phyloP scores from a whole-genome alignment of 2,329 filamentous ascomycete genomes.

The Incumbomyces delicatus region DNA sequence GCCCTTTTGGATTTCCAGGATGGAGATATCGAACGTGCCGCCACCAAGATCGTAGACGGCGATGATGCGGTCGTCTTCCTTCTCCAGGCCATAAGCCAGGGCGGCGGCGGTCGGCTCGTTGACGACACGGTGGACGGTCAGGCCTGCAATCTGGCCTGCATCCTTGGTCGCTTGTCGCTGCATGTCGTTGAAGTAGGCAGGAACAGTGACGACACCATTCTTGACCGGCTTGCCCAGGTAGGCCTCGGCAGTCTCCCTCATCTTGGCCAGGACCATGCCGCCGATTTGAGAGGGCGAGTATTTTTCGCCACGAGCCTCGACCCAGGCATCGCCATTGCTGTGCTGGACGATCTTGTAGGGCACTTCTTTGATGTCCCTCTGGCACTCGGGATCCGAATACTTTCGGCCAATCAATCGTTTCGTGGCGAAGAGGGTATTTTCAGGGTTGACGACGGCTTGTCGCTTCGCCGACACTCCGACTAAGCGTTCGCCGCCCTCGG shows the following conservation, averaged over 20 bases:
- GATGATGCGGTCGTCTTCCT: constrained; percentile 79
- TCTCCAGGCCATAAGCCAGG: constrained; percentile 91
- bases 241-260: constrained; percentile 96
- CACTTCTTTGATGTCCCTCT: constrained; percentile 94
- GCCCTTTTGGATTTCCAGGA: constrained; percentile 93
- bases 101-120: constrained; percentile 97
- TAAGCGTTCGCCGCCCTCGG: constrained; percentile 87
- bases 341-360: constrained; percentile 98
- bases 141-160: constrained; percentile 87
- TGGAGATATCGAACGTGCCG: constrained; percentile 98
- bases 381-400: constrained; percentile 86
- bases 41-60: constrained; percentile 97
- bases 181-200: constrained; percentile 97
- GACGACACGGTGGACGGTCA: constrained; percentile 94
- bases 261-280: constrained; percentile 93
- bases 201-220: constrained; percentile 94
- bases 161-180: constrained; percentile 98
- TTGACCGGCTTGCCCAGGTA: constrained; percentile 85
- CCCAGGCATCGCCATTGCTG: constrained; percentile 92
- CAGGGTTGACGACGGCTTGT: constrained; percentile 95
- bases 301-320: constrained; percentile 83
- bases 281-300: constrained; percentile 98
- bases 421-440: constrained; percentile 96
- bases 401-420: constrained; percentile 98
- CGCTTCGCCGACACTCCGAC: constrained; percentile 97